phyloP scores from a whole-genome alignment of 495 filamentous ascomycete genomes.

The Talaromyces adpressus region DNA sequence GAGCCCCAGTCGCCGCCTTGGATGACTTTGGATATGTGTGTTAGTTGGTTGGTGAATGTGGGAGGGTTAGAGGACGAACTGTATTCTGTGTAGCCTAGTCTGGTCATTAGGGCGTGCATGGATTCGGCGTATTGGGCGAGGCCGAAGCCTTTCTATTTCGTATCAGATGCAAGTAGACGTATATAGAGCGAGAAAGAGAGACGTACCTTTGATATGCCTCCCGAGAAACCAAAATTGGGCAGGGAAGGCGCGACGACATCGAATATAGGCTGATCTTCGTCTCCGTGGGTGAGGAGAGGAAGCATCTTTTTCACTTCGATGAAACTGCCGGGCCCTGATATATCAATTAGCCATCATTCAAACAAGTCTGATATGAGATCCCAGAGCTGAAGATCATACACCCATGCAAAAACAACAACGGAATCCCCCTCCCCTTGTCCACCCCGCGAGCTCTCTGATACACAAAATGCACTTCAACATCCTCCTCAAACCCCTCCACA shows the following conservation, averaged over 20 bases:
- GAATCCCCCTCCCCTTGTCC: slow-evolving; percentile 28
- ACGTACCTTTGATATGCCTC: slow-evolving; percentile 39
- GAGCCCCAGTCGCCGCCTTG: slow-evolving; percentile 48
- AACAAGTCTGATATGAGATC: not conserved
- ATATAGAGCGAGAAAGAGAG: not conserved
- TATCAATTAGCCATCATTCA: not conserved
- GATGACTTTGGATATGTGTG: slow-evolving; percentile 19
- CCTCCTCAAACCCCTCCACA: slow-evolving; percentile 28
- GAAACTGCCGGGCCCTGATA: slow-evolving; percentile 59
- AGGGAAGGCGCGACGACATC: slow-evolving; percentile 64
- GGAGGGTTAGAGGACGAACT: slow-evolving; percentile 13
- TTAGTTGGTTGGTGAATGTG: not conserved
- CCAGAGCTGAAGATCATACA: slow-evolving; percentile 26
- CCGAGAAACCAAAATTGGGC: slow-evolving; percentile 66
- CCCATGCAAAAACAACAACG: slow-evolving; percentile 55
- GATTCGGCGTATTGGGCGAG: slow-evolving; percentile 36
- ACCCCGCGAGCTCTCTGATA: slow-evolving; percentile 46
- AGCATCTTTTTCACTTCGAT: slow-evolving; percentile 60
- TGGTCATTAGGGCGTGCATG: slow-evolving; percentile 35
- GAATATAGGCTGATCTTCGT: slow-evolving; percentile 47
- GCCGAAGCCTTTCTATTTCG: slow-evolving; percentile 30
- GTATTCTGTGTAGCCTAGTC: slow-evolving; percentile 38
- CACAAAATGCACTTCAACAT: slow-evolving; percentile 39
- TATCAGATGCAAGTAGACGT: slow-evolving; percentile 6
- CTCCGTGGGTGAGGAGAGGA: slow-evolving; percentile 41